Evolutionary conservation across 352 stramenopile species (phyloP).

Genomic region (Pythium biforme): DNA sequence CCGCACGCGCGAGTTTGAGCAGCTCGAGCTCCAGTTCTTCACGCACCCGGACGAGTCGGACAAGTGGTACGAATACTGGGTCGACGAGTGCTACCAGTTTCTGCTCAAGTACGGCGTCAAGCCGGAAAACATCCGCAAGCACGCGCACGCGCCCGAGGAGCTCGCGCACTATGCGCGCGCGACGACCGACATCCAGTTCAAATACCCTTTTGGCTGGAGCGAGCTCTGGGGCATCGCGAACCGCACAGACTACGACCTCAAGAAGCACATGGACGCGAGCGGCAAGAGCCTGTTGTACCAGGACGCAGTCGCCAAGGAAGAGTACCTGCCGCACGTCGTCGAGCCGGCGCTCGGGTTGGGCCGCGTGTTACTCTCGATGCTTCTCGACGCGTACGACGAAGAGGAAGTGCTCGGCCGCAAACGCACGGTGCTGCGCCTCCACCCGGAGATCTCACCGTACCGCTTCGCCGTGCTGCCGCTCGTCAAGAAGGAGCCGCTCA

Average conservation of each 20-base stretch:
- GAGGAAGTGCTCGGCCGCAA: constrained; percentile 89
- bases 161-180: constrained; percentile 96
- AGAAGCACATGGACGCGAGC: constrained; percentile 92
- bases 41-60: constrained; percentile 74
- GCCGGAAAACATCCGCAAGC: constrained; percentile 87
- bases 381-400: constrained; percentile 95
- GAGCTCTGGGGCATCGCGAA: constrained; percentile 97
- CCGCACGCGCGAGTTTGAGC: constrained; percentile 97
- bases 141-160: constrained; percentile 90
- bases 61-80: constrained; percentile 89
- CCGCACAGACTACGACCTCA: constrained; percentile 95
- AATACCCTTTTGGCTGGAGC: constrained; percentile 96
- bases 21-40: constrained; percentile 94
- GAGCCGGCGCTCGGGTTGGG: constrained; percentile 90
- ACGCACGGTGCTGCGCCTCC: constrained; percentile 89
- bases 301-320: constrained; percentile 60
- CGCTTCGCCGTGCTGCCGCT: constrained; percentile 92
- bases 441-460: constrained; percentile 94
- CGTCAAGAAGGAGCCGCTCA: constrained; percentile 93
- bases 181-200: constrained; percentile 97
- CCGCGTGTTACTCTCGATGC: constrained; percentile 92
- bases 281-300: constrained; percentile 88
- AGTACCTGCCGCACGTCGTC: constrained; percentile 96
- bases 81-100: constrained; percentile 90
- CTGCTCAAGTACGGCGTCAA: constrained; percentile 89